Base-by-base conservation (phyloP, 257 asterid genomes). In the Solanum tarapatanum region DNA sequence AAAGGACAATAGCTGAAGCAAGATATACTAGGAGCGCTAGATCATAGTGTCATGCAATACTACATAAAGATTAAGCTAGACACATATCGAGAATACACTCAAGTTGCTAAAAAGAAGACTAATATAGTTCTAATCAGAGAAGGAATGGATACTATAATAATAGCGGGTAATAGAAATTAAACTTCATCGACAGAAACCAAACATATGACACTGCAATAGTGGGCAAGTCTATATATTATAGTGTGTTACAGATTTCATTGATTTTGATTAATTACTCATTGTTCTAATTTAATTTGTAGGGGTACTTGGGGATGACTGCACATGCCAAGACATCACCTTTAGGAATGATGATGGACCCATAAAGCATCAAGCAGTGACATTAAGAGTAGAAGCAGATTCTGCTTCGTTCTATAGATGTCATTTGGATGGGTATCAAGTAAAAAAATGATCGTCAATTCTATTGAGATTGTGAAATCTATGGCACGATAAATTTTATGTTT, bases 401-500 rank as follows among this genome's bases (percentile, higher is more conserved):
- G 10, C 10, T 55, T 2, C 24, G 11, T 55, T 55, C 11, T 19
- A 55, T 55, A 55, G 11, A 55, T 55, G n/a, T 55, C n/a, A 0
- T 55, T 17, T 55, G 24, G 4, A 55, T 17, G 4, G 24, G 0
- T 55, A 19, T 55, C 4, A 51, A 51, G 9, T 30, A 30, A 16
- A 6, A 17, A 2, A 55, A 6, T 51, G 4, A 17, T 17, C 0
- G 2, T 6, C 64, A 55, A 17, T 55, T 19, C 0, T 55, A 55
- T 1, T 0, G 10, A 55, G 24, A 55, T 55, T 55, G 11, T 0
- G 4, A 55, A 55, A 55, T 7, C n/a, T 19, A 55, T 55, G 64
- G n/a, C 0, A 55, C 4, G 1, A 55, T 55, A 0, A 0, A 55
- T 55, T 19, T 55, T 55, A 17, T 55, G 0, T 13, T 55, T 55